phyloP scores from a whole-genome alignment of 1,139 yeast species.

The Lodderomyces pseudojiufengensis region DNA sequence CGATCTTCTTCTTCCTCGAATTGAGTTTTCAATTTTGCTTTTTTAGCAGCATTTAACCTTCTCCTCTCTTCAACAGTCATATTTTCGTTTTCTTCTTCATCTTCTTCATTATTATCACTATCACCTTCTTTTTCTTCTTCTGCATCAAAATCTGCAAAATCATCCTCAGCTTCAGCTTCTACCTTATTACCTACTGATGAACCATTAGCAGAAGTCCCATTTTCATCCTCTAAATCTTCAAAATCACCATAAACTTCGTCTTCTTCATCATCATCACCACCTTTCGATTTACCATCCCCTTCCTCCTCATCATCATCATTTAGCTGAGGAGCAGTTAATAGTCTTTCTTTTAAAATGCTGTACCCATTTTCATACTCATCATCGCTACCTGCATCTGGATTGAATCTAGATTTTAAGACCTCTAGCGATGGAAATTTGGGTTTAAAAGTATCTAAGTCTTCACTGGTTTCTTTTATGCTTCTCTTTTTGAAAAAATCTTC shows the following conservation, averaged over 20 bases:
- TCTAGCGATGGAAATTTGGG: constrained; percentile 47
- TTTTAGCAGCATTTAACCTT: constrained; percentile 78
- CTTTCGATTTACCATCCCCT: constrained; percentile 29
- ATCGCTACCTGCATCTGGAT: constrained; percentile 28
- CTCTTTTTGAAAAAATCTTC: constrained; percentile 62
- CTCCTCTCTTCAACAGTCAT: constrained; percentile 67
- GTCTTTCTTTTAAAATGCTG: constrained; percentile 50
- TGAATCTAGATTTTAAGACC: constrained; percentile 53
- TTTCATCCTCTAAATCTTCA: constrained; percentile 67
- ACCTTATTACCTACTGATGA: constrained; percentile 18
- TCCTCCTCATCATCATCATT: constrained; percentile 37
- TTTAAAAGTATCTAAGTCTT: constrained; percentile 30
- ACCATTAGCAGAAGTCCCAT: constrained; percentile 21
- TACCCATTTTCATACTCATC: constrained; percentile 47
- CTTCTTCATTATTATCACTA: constrained; percentile 20
- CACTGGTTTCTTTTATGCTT: constrained; percentile 22
- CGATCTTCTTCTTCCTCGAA: constrained; percentile 89
- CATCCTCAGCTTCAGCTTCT: constrained; percentile 31
- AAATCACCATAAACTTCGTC: constrained; percentile 72
- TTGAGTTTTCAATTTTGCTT: constrained; percentile 81
- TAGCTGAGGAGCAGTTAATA: constrained; percentile 65
- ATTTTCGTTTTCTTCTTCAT: constrained; percentile 33
- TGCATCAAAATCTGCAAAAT: constrained; percentile 55
- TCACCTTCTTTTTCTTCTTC: constrained; percentile 41
- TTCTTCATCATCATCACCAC: constrained; percentile 38